Evolutionary conservation across 768 basidiomycete species (phyloP), one percentile per base, ranked within the genome.

Genomic region (Boletales sp.): DNA sequence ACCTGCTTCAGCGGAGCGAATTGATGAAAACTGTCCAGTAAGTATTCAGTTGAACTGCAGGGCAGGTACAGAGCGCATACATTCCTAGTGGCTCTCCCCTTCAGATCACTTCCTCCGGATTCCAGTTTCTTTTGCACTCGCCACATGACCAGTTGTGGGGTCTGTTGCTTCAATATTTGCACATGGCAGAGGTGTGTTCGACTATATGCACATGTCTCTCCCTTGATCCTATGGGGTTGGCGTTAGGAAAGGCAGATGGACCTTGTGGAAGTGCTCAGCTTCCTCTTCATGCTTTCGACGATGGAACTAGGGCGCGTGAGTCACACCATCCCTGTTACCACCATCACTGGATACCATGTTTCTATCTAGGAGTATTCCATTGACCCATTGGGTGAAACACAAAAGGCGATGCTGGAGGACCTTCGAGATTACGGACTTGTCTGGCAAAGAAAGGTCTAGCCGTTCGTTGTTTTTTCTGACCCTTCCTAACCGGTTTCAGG

Each of bases 121-220:
- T 99, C 66, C 95, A 97, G 63, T 98, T 99, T 64, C 79, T 99
- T 41, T 79, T 99, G 19, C 89, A 96, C 64, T 86, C 94, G 28
- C 89, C 95, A 18, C 91, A 96, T 60, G 90, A 85, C 28, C 96
- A 99, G 65, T 72, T 98, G 15, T 99, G 96, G 96, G 91, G 91
- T 63, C 72, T 98, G 32, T 71, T 99, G 53, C 78, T 97, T 30
- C 89, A 92, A 58, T 99, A 97, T 66, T 72, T 99, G 42, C 79
- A 85, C 54, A 81, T 90, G 72, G 84, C 86, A 19, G 90, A 92
- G 78, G 90, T 92, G 60, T 41, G 75, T 49, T 25, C 5, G 12
- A 38, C 18, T 12, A 12, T 43, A 30, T 38, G 41, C 37, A 31
- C 38, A 46, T n/a, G 11, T 30, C 40, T 48, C 31, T 56, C 50